Evolutionary conservation across 306 rosid species (phyloP), one percentile per base, ranked within the genome.

Genomic region (Cucumis melo): DNA sequence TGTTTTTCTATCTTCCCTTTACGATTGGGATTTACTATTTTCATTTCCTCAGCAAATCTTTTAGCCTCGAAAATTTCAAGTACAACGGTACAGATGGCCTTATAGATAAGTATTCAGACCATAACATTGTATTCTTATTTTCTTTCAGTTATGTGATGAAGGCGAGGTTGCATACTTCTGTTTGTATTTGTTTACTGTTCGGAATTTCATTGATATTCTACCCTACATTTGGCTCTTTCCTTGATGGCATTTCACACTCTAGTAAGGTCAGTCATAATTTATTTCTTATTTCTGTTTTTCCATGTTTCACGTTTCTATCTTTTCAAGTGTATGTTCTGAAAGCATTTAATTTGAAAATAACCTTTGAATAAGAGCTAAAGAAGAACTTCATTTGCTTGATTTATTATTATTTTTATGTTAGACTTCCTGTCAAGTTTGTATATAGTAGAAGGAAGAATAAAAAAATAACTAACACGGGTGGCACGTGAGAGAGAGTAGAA

Each of bases 261-360:
- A 80, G 62, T 79, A 81, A 78, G 97, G 93, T 92, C 75, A 65
- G 93, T 80, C 44, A 32, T 5, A 72, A 50, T 55, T 70, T 72
- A 32, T 39, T 27, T 27, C 29, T 27, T 3, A 27, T 27, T 27
- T 27, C 29, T 3, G 29, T 27, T 27, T 27, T 27, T 27, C 2
- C 29, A 27, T 27, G 29, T 27, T 27, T 27, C 29, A 27, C 2
- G 29, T 27, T 27, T 27, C 29, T 27, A 27, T 27, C 29, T 27
- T 27, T 27, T 27, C 29, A 27, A 27, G 1, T 27, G 29, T 27
- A 27, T 27, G 29, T 27, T 27, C 29, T 27, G 29, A 27, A 27
- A 27, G 29, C 29, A 27, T 27, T 27, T 27, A 27, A 27, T 27
- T 27, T 27, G 29, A 27, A 27, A 27, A 27, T 27, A 27, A 27